Base-by-base conservation (phyloP, 2,329 filamentous ascomycete species). In the Acrocalymma vagum region DNA sequence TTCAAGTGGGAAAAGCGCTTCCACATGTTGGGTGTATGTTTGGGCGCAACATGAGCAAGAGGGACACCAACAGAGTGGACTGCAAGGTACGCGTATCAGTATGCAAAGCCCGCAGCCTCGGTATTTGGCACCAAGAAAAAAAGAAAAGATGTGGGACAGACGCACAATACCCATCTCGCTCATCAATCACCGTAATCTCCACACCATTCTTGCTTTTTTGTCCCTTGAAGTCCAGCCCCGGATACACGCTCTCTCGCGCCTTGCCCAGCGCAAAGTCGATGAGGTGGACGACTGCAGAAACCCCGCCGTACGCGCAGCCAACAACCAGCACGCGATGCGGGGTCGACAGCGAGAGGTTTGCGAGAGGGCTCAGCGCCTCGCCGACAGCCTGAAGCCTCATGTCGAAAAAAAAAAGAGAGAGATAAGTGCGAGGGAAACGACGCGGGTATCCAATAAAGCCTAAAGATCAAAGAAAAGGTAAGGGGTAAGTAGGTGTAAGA, bases 151-250 rank as follows among this genome's bases (percentile, higher is more conserved):
- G n/a, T n/a, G n/a, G n/a, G n/a, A n/a, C n/a, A 45, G 28, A 51
- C 85, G 56, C 74, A 91, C 87, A 91, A 65, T 84, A 91, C n/a
- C 88, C 88, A 73, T 92, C 88, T n/a, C 86, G 76, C 67, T 91
- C 86, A 57, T 92, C 87, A 16, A 89, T 83, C 15, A 92, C 78
- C 15, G 86, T 90, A 34, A 92, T 84, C 24, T 90, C 79, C 10
- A 89, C 69, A 1, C 81, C 76, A 29, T 86, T 73, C 16, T 73
- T 75, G 29, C 74, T 72, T 14, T 47, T 62, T 20, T 26, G 53
- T 25, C 53, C 63, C 38, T 50, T 71, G 51, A 69, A 62, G 15
- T 66, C 64, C 20, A 55, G 76, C 6, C 60, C 56, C 26, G 63
- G 55, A 35, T 68, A 65, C 6, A 61, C 50, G 54, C 60, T 78